Base-by-base conservation (phyloP, 2,329 filamentous ascomycete species). In the Colletotrichum liaoningense region DNA sequence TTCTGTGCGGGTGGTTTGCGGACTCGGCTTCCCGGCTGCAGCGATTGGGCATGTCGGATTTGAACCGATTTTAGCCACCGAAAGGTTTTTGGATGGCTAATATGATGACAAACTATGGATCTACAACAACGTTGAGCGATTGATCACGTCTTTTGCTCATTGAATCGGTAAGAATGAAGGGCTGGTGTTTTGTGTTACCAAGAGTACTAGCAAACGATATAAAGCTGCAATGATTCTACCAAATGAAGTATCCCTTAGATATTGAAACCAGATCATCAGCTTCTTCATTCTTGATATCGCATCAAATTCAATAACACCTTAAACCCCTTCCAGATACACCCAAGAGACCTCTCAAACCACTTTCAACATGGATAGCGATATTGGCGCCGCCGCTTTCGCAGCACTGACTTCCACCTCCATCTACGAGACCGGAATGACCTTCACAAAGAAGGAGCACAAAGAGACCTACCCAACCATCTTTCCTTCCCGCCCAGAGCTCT, bases 391-490 rank as follows among this genome's bases (percentile, higher is more conserved):
- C 69, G 26, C 30, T n/a, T 24, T 19, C 22, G 35, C n/a, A 56
- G 67, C 7, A 69, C 54, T 3, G 24, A 74, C 52, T 77, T 80
- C 63, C 85, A 86, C 76, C 83, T 83, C 22, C 82, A 84, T 33
- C 22, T 38, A 42, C 2, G n/a, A 68, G 24, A 38, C 33, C 3
- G 57, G 65, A n/a, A 56, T 49, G n/a, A 63, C 57, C 5, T 63
- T 79, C n/a, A 80, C 81, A 59, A 78, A 80, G 42, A 79, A 78
- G n/a, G 58, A 76, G 28, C 83, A 86, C 75, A 78, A 65, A 0
- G 72, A 76, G 26, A 74, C 82, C 0, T 87, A 87, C 71, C 76
- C 80, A 0, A 75, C 79, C 67, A 85, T 87, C 74, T 80, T 78
- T 0, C 80, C 85, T 2, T 57, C 74, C 0, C 80, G 81, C 0